Conservation (phyloP, 2,329 filamentous ascomycete species). For the Zarea fungicola region DNA sequence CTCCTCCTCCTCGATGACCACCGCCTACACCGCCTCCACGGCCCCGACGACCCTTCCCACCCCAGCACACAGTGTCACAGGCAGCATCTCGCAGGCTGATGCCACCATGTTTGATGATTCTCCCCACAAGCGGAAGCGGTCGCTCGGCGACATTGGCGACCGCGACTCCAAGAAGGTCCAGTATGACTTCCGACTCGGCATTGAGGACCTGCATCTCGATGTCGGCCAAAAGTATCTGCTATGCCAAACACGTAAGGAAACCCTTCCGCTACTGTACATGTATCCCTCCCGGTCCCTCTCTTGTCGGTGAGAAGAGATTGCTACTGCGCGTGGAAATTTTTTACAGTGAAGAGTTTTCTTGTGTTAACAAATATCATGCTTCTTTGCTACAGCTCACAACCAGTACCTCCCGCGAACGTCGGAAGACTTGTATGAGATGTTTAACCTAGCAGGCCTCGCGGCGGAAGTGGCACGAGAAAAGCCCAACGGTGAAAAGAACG, state of each 20-base stretch:
- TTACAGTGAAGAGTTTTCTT: slow-evolving; percentile 18
- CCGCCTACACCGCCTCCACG: slow-evolving; percentile 39
- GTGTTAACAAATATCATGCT: slow-evolving; percentile 12
- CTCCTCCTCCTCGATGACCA: slow-evolving; percentile 35
- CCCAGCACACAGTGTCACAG: slow-evolving; percentile 58
- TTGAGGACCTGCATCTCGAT: slow-evolving; percentile 61
- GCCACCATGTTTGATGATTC: slow-evolving; percentile 48
- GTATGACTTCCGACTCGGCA: slow-evolving; percentile 55
- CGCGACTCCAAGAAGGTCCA: slow-evolving; percentile 58
- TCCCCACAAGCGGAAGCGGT: slow-evolving; percentile 58
- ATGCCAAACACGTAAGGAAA: slow-evolving; percentile 62
- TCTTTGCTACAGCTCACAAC: slow-evolving; percentile 36
- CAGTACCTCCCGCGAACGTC: slow-evolving; percentile 43
- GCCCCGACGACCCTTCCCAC: slow-evolving; percentile 46
- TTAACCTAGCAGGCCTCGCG: slow-evolving; percentile 51
- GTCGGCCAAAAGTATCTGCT: slow-evolving; percentile 63
- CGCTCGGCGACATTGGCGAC: slow-evolving; percentile 50
- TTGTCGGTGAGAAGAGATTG: slow-evolving; percentile 19
- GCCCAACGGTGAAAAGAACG: slow-evolving; percentile 62
- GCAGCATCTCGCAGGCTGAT: slow-evolving; percentile 40
- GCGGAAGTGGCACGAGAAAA: slow-evolving; percentile 58
- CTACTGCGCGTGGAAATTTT: slow-evolving; percentile 22
- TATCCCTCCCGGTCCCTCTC: slow-evolving; percentile 16
- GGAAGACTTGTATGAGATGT: slow-evolving; percentile 56
- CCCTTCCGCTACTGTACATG: slow-evolving; percentile 30